Conservation (phyloP, 2,329 filamentous ascomycete genomes). For the Verticillium albo-atrum region DNA sequence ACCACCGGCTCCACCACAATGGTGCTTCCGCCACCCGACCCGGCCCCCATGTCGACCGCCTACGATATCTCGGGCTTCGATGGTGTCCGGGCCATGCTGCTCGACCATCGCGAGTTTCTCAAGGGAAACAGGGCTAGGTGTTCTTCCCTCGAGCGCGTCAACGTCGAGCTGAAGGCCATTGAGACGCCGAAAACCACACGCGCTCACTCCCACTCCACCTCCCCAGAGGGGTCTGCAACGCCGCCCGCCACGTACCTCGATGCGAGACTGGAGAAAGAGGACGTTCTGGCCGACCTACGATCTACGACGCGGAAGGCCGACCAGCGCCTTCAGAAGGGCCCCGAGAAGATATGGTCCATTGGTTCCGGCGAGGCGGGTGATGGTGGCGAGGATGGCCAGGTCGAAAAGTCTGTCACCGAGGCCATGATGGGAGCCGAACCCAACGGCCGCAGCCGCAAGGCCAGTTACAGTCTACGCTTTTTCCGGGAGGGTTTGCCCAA, state of each 20-base stretch:
- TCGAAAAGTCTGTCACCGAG: conserved; percentile 61
- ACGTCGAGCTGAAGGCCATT: conserved; percentile 22
- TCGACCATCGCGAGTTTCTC: conserved; percentile 27
- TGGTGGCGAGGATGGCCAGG: conserved; percentile 45
- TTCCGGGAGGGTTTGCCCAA: conserved; percentile 62
- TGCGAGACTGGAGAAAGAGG: conserved; percentile 13
- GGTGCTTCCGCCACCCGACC: conserved; percentile 16
- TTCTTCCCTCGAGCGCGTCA: conserved; percentile 27
- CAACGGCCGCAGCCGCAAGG: conserved; percentile 61
- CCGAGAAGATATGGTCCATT: conserved; percentile 63
- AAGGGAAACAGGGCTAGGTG: conserved; percentile 19
- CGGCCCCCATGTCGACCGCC: conserved; percentile 23
- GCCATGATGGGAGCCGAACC: conserved; percentile 57
- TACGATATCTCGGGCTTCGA: conserved; percentile 25
- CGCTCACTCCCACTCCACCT: conserved; percentile 15
- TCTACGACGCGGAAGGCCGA: conserved; percentile 33
- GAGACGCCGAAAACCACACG: conserved; percentile 12
- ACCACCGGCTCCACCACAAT: conserved; percentile 18
- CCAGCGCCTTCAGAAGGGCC: conserved; percentile 35
- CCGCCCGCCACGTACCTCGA: conserved; percentile 12
- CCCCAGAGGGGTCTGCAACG: conserved; percentile 19
- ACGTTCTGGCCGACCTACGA: conserved; percentile 17
- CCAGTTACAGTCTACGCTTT: conserved; percentile 62
- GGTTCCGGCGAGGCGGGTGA: conserved; percentile 44
- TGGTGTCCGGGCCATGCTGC: conserved; percentile 29